These are phyloP conservation scores for Trichophyton rubrum DNA, from an alignment of 2,329 filamentous ascomycete genomes.

Conservation along the genomic window DNA sequence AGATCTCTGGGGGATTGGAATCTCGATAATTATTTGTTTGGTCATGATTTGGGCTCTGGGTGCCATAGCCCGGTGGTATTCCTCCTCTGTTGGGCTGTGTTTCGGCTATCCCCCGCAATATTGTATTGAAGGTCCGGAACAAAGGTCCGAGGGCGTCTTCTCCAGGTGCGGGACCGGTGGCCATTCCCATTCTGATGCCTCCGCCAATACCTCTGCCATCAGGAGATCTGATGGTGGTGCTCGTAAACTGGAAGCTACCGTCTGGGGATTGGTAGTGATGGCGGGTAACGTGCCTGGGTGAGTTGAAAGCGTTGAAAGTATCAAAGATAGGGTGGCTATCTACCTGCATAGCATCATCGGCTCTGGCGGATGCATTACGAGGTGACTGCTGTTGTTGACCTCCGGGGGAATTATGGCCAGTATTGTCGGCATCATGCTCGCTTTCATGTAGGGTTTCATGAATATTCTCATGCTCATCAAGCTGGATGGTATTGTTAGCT, in stretches of 20 bases:
- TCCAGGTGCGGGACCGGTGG: slow-evolving; percentile 12
- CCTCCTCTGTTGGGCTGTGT: not conserved
- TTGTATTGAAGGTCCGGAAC: slow-evolving; percentile 30
- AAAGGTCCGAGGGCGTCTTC: slow-evolving; percentile 22
- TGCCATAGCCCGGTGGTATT: slow-evolving; percentile 14
- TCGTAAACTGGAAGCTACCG: slow-evolving; percentile 32
- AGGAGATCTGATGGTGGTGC: slow-evolving; percentile 20
- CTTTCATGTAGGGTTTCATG: no score
- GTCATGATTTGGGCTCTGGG: slow-evolving; percentile 14
- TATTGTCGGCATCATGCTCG: no score
- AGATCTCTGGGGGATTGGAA: not conserved
- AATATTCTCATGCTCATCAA: not conserved
- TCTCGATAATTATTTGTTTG: not conserved
- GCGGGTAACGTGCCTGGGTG: slow-evolving; percentile 17
- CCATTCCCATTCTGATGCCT: not conserved
- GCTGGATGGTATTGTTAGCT: not conserved
- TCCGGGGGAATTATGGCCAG: not conserved
- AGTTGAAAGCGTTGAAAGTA: not conserved
- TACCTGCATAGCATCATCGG: not conserved
- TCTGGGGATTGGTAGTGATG: slow-evolving; percentile 35
- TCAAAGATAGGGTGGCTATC: not conserved
- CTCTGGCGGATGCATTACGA: not conserved
- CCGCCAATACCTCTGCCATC: not conserved
- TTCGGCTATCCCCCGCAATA: slow-evolving; percentile 35
- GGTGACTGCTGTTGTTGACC: not conserved